These are phyloP conservation scores for Schwanniomyces vanrijiae DNA, from an alignment of 805 yeast genomes.

Conservation along the genomic window DNA sequence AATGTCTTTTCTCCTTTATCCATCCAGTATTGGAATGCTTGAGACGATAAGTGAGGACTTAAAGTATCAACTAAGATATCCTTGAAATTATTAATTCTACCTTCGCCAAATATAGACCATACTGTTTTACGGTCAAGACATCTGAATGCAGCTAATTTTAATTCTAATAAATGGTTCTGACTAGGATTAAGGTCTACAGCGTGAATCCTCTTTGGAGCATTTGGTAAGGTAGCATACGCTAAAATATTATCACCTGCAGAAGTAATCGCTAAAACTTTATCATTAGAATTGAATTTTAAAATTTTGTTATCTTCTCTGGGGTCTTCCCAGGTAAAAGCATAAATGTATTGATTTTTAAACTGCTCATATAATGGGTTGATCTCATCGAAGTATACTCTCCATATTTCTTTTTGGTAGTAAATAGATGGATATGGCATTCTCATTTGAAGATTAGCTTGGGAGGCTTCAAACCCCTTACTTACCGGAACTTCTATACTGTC, in stretches of 20 bases:
- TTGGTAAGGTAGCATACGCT: constrained; percentile 68
- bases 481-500: constrained; percentile 23
- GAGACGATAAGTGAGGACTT: constrained; percentile 72
- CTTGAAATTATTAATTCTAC: constrained; percentile 53
- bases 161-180: constrained; percentile 77
- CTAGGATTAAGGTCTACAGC: constrained; percentile 85
- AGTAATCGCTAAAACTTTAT: constrained; percentile 78
- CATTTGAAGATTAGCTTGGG: constrained; percentile 56
- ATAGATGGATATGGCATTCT: constrained; percentile 78
- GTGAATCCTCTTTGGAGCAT: constrained; percentile 75
- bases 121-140: constrained; percentile 55
- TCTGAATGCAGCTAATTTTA: constrained; percentile 71
- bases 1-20: constrained; percentile 62
- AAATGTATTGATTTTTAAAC: constrained; percentile 76
- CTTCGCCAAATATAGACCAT: constrained; percentile 79
- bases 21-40: constrained; percentile 81
- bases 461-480: constrained; percentile 79
- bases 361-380: constrained; percentile 64
- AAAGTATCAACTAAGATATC: constrained; percentile 50
- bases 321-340: constrained; percentile 91
- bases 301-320: constrained; percentile 77
- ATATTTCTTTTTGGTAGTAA: constrained; percentile 73
- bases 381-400: constrained; percentile 82
- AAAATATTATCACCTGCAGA: constrained; percentile 85
- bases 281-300: constrained; percentile 57